Base-by-base conservation (phyloP, 192 early-diverging fungal genomes). In the Paraglomus brasilianum region DNA sequence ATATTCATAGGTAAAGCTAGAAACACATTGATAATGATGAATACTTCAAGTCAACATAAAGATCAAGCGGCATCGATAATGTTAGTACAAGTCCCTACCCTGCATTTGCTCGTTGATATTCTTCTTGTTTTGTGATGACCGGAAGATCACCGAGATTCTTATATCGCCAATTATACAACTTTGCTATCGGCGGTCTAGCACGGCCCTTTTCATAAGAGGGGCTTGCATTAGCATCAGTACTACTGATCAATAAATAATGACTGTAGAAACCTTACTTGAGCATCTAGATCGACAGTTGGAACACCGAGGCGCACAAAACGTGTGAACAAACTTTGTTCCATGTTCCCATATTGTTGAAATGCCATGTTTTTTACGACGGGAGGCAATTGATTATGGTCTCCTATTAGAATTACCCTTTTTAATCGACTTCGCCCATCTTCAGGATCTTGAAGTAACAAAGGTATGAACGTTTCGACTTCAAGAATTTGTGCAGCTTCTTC, bases 351-450 rank as follows among this genome's bases (percentile, higher is more conserved):
- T 52, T 87, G 81, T 66, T 89, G 89, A 74, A 98, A 88, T 0
- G 90, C 92, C 48, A 78, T 78, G 74, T 89, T 93, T 78, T 95
- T 90, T 8, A 99, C 95, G 10, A 99, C 93, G 24, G 96, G 98
- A 17, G 95, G 96, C 30, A 98, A 76, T 72, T 99, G 98, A 72
- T 96, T 87, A 74, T 98, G 96, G 75, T 99, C 98, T 39, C 98
- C 98, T 71, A 98, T 97, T 78, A 99, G 58, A 14, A 99, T 86
- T 6, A 98, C 86, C 13, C 98, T 89, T 78, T 93, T 86, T 41
- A 99, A 75, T 0, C 88, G 86, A 70, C 74, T 88, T 70, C 69
- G 70, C 8, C 83, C 85, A 74, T 81, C 83, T 42, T 89, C 82
- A 5, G 85, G 81, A 58, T 80, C 87, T 78, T 96, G 95, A 5